A percentile compares a stretch with the other conserved stretches of the same genome.
These are phyloP conservation scores for Eimeria necatrix DNA, from an alignment of 169 alveolate genomes.

Conservation along the genomic window DNA sequence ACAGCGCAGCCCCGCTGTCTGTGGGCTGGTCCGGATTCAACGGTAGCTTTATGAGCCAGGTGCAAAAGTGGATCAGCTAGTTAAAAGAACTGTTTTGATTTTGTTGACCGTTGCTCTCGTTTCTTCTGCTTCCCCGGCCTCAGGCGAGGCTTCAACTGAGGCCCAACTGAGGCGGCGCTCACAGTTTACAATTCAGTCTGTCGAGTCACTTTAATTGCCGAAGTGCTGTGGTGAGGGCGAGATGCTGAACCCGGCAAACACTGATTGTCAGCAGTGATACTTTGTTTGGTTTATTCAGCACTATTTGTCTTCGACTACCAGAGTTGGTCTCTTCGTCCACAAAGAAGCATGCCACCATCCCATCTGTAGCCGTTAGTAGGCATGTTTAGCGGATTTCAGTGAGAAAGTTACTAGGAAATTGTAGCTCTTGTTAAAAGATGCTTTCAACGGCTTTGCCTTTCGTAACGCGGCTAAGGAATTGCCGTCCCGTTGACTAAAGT, in stretches of 20 bases:
- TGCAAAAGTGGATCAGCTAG: slow-evolving; percentile 69
- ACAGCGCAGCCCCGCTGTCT: slow-evolving; percentile 27
- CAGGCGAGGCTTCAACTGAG: not conserved
- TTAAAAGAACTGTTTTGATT: not conserved
- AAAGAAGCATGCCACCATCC: too few species aligned
- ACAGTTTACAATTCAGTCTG: not conserved
- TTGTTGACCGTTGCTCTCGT: too few species aligned
- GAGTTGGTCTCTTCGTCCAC: too few species aligned
- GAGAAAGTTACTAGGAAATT: too few species aligned
- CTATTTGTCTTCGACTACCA: too few species aligned
- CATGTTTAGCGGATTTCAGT: too few species aligned
- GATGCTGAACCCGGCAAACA: slow-evolving; percentile 9
- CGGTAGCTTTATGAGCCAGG: slow-evolving; percentile 60
- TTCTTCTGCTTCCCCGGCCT: too few species aligned
- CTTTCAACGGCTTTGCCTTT: too few species aligned
- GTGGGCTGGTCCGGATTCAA: slow-evolving; percentile 62
- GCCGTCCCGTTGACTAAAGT: too few species aligned
- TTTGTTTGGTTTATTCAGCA: not conserved
- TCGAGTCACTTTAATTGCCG: not conserved
- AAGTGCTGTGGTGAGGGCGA: not conserved
- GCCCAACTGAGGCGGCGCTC: not conserved
- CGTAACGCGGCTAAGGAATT: too few species aligned
- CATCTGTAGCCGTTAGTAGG: too few species aligned
- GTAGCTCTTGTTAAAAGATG: too few species aligned
- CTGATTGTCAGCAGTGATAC: not conserved